A percentile compares a stretch with the other conserved stretches of the same genome.
phyloP scores from a whole-genome alignment of 2,329 filamentous ascomycete genomes.

The Thelonectria rubi region DNA sequence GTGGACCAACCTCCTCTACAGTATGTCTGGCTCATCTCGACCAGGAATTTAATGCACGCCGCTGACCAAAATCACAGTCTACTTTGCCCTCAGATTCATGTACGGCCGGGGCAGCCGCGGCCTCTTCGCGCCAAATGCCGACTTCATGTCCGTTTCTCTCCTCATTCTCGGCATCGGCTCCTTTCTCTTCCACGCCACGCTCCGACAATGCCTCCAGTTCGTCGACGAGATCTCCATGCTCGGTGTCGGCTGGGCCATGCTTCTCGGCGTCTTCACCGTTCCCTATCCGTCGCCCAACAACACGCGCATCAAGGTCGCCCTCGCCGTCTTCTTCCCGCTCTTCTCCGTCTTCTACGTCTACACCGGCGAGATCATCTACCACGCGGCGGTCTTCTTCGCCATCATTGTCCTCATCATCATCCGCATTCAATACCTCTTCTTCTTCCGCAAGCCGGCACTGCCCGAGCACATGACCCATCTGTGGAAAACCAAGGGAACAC shows the following conservation, averaged over 20 bases:
- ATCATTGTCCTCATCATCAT: conserved; percentile 46
- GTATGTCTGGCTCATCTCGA: no score
- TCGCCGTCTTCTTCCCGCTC: conserved; percentile 53
- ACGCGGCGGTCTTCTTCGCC: conserved; percentile 50
- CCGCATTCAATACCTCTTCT: conserved; percentile 49
- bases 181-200: conserved; percentile 55
- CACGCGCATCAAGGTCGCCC: conserved; percentile 46
- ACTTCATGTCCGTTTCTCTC: conserved; percentile 54
- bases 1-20: conserved; percentile 51
- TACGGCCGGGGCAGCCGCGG: conserved; percentile 44
- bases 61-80: conserved; percentile 47
- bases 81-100: conserved; percentile 52
- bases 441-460: conserved; percentile 42
- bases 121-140: conserved; percentile 45
- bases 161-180: conserved; percentile 54
- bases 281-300: conserved; percentile 50
- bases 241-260: conserved; percentile 59
- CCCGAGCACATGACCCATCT: conserved; percentile 38
- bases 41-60: no score
- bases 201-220: conserved; percentile 54
- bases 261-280: conserved; percentile 59
- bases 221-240: conserved; percentile 69
- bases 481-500: conserved; percentile 42
- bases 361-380: conserved; percentile 54
- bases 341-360: conserved; percentile 55